phyloP scores from a whole-genome alignment of 257 asterid species.

The Cruciata laevipes region DNA sequence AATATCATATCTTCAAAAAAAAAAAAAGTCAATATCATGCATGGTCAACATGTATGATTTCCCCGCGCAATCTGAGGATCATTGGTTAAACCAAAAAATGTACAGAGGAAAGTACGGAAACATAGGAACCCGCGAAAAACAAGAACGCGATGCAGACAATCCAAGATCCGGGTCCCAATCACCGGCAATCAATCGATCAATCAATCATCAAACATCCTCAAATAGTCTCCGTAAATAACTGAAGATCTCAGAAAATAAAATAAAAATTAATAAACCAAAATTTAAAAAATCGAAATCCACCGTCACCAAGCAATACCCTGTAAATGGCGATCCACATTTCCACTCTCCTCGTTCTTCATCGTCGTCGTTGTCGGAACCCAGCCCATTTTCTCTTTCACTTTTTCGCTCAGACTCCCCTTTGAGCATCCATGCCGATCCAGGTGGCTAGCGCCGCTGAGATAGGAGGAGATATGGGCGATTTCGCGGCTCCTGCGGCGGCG shows the following conservation, averaged over 20 bases:
- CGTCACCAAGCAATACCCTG: not conserved
- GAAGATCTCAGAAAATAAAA: not conserved
- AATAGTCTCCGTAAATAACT: slow-evolving; percentile 7
- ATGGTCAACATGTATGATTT: not conserved
- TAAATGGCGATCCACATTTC: slow-evolving; percentile 16
- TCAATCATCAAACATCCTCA: slow-evolving; percentile 1
- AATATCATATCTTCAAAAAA: no score
- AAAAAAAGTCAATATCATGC: no score
- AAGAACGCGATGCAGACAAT: not conserved
- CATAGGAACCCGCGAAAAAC: not conserved
- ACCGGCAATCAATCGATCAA: not conserved
- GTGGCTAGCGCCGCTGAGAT: slow-evolving; percentile 6
- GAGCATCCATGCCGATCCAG: slow-evolving; percentile 23
- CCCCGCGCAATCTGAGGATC: not conserved
- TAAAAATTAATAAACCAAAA: not conserved
- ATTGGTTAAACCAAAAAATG: not conserved
- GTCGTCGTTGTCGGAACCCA: not conserved
- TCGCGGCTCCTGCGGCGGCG: not conserved
- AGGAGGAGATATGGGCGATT: slow-evolving; percentile 3
- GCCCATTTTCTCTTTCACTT: slow-evolving; percentile 5
- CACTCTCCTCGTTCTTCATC: not conserved
- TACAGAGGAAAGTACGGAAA: not conserved
- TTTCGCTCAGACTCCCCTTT: not conserved
- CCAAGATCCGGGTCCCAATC: not conserved
- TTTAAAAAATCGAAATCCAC: not conserved